These are phyloP conservation scores for Colletotrichum coccodes DNA, from an alignment of 2,329 filamentous ascomycete species.

Conservation along the genomic window DNA sequence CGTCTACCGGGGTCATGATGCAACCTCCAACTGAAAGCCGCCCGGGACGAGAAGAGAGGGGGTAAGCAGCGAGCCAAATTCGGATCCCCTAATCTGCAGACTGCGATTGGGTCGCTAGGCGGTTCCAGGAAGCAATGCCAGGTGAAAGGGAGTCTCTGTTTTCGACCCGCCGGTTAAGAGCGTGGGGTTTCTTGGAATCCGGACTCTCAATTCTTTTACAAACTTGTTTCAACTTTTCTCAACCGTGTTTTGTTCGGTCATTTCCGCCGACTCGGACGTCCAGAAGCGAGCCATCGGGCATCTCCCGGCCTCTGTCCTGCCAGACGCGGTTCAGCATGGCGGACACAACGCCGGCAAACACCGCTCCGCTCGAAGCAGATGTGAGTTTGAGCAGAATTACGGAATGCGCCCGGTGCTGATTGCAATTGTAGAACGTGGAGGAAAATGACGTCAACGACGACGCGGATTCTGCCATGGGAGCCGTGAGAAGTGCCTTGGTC, in stretches of 20 bases:
- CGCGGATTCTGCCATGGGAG: slow-evolving; percentile 2
- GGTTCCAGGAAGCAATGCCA: neutral
- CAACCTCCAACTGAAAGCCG: neutral
- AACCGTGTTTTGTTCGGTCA: neutral
- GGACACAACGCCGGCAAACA: neutral
- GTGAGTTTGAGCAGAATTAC: neutral
- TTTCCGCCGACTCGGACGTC: neutral
- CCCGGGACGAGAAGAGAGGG: neutral
- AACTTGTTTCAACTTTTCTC: neutral
- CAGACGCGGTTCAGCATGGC: neutral
- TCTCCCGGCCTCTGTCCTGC: neutral
- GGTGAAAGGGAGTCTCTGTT: neutral
- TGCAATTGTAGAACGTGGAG: neutral
- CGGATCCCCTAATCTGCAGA: neutral
- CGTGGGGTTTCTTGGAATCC: neutral
- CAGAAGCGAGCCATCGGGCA: neutral
- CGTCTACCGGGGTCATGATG: neutral
- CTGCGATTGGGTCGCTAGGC: neutral
- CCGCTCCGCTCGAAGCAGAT: neutral
- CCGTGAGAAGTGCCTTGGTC: neutral
- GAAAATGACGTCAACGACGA: neutral
- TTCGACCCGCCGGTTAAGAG: neutral
- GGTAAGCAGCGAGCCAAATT: neutral
- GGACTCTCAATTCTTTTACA: neutral
- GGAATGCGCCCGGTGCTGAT: neutral